A percentile compares a stretch with the other conserved stretches of the same genome.
These are phyloP conservation scores for Parietaria judaica DNA, from an alignment of 306 rosid species.

Conservation along the genomic window DNA sequence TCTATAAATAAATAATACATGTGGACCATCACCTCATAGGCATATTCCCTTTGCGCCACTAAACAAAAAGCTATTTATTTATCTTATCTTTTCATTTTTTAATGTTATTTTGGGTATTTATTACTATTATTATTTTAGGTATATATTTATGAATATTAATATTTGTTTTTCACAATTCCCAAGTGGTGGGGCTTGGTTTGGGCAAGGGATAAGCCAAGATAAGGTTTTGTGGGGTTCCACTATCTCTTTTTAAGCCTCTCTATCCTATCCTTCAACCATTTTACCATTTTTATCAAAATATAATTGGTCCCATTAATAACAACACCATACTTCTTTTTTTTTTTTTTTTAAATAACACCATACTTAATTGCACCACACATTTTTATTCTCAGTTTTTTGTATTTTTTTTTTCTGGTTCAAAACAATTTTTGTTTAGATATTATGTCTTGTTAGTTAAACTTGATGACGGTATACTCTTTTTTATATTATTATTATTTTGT, in stretches of 20 bases:
- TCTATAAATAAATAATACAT: neutral
- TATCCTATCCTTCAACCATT: slow-evolving; percentile 7
- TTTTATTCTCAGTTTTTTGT: neutral
- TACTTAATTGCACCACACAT: neutral
- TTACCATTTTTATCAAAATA: neutral
- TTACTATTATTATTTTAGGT: no score
- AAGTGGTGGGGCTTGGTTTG: slow-evolving; percentile 30
- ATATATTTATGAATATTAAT: slow-evolving; percentile 8
- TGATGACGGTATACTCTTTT: no score
- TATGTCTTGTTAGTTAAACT: no score
- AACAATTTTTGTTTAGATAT: neutral
- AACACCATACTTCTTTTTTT: neutral
- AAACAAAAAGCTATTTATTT: slow-evolving; percentile 7
- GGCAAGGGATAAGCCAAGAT: slow-evolving; percentile 56
- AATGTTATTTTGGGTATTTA: no score
- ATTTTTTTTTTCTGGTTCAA: slow-evolving; percentile 2
- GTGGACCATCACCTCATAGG: slow-evolving; percentile 30
- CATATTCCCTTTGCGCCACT: slow-evolving; percentile 33
- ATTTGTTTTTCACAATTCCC: slow-evolving; percentile 17
- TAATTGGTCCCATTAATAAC: slow-evolving; percentile 1
- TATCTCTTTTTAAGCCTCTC: slow-evolving; percentile 5
- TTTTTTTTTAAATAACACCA: no score
- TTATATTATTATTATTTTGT: no score
- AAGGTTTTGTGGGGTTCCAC: slow-evolving; percentile 70
- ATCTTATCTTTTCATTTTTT: slow-evolving; percentile 1